These are phyloP conservation scores for Thuja plicata DNA, from an alignment of 83 land plant species.

Conservation along the genomic window DNA sequence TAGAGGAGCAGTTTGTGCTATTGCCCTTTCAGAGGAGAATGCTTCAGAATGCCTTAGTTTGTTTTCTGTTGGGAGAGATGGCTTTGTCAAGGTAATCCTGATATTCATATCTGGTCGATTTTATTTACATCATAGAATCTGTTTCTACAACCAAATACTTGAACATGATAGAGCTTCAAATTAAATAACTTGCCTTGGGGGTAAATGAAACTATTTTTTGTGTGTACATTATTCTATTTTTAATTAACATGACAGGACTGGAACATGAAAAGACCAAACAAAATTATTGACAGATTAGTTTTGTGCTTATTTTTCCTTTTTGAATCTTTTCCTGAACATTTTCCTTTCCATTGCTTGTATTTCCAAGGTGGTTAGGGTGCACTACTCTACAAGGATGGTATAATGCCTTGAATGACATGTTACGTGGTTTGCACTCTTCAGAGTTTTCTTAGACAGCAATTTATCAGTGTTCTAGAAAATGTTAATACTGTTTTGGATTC, in stretches of 20 bases:
- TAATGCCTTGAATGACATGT: background rate
- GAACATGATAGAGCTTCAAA: background rate
- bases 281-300: background rate
- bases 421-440: background rate
- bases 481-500: background rate
- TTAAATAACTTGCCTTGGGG: background rate
- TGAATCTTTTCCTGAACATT: background rate
- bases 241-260: background rate
- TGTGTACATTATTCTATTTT: background rate
- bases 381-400: background rate
- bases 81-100: conserved; percentile 43
- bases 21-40: conserved; percentile 47
- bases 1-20: conserved; percentile 39
- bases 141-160: background rate
- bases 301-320: background rate
- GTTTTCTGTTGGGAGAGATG: conserved; percentile 53
- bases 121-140: too few species aligned
- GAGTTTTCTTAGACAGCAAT: background rate
- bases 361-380: background rate
- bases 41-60: conserved; percentile 42
- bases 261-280: background rate
- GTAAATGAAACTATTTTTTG: background rate
- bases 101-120: background rate
- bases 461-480: background rate
- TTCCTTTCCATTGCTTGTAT: background rate